A percentile compares a stretch with the other conserved stretches of the same genome.
These are phyloP conservation scores for Kalaharituber pfeilii DNA, from an alignment of 2,329 filamentous ascomycete genomes.

Conservation along the genomic window DNA sequence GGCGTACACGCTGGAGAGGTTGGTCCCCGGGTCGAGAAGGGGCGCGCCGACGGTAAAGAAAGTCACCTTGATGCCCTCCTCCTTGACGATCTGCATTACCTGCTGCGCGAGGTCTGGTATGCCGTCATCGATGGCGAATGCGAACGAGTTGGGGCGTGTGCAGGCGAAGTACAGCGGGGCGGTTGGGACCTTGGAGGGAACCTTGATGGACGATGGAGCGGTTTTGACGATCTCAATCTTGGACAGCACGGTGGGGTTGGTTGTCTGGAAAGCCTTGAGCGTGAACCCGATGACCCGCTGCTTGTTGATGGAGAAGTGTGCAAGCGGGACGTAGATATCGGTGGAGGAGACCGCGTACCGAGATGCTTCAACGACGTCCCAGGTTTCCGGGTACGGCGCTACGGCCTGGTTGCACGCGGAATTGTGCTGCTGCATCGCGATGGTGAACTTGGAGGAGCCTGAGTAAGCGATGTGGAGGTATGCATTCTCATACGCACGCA, in stretches of 20 bases:
- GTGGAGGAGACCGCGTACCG: constrained; percentile 37
- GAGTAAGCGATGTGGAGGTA: constrained; percentile 49
- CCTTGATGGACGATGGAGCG: constrained; percentile 34
- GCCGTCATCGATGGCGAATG: constrained; percentile 56
- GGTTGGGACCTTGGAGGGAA: constrained; percentile 44
- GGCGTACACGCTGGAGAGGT: constrained; percentile 45
- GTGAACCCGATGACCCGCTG: constrained; percentile 40
- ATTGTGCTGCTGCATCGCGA: constrained; percentile 52
- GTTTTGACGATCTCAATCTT: constrained; percentile 43
- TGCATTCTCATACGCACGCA: constrained; percentile 36
- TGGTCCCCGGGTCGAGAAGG: constrained; percentile 40
- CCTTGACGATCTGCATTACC: constrained; percentile 43
- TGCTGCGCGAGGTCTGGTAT: constrained; percentile 41
- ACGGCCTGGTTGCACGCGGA: constrained; percentile 37
- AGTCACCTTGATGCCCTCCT: constrained; percentile 46
- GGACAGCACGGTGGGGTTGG: constrained; percentile 34
- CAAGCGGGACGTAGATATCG: constrained; percentile 49
- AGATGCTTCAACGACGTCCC: constrained; percentile 47
- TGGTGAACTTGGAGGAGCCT: constrained; percentile 44
- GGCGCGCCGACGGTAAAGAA: constrained; percentile 54
- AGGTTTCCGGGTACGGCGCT: constrained; percentile 47
- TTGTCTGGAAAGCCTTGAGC: constrained; percentile 43
- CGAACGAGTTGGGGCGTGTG: constrained; percentile 50
- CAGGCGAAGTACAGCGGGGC: constrained; percentile 46
- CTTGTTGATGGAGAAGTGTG: constrained; percentile 47